phyloP scores from a whole-genome alignment of 257 asterid genomes.

The Primulina huaijiensis region DNA sequence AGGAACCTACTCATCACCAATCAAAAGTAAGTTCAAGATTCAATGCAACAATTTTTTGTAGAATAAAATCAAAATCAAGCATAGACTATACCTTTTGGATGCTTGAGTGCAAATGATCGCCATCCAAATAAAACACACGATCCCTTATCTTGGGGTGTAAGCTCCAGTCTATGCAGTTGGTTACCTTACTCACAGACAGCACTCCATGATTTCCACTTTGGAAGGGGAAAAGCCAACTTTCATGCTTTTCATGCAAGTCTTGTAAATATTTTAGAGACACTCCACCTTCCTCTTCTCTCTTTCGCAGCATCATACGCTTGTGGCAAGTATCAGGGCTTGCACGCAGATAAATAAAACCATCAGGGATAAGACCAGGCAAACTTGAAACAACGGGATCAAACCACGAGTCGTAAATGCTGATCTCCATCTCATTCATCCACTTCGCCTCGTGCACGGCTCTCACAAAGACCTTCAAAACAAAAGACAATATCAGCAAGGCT shows the following conservation, averaged over 20 bases:
- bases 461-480: conserved; percentile 68
- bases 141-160: conserved; percentile 71
- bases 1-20: conserved; percentile 61
- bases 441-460: conserved; percentile 99
- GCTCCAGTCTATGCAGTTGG: conserved; percentile 49
- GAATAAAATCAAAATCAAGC: conserved; percentile 3
- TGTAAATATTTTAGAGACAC: conserved; percentile 77
- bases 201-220: conserved; percentile 74
- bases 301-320: conserved; percentile 85
- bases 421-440: conserved; percentile 99
- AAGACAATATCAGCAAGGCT: not conserved
- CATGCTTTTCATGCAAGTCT: conserved; percentile 88
- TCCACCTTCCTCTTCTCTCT: conserved; percentile 88
- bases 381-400: conserved; percentile 92
- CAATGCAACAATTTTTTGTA: not conserved
- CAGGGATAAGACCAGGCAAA: conserved; percentile 89
- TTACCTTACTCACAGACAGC: conserved; percentile 59
- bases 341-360: conserved; percentile 90
- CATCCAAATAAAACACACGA: conserved; percentile 73
- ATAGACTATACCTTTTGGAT: conserved; percentile 69
- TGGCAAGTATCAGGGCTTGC: conserved; percentile 98
- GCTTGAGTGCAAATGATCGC: conserved; percentile 91
- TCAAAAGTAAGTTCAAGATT: conserved; percentile 14
- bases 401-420: conserved; percentile 97
- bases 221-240: conserved; percentile 92